A percentile compares a stretch with the other conserved stretches of the same genome.
These are phyloP conservation scores for Wickerhamomyces rabaulensis DNA, from an alignment of 805 yeast species.

Conservation along the genomic window DNA sequence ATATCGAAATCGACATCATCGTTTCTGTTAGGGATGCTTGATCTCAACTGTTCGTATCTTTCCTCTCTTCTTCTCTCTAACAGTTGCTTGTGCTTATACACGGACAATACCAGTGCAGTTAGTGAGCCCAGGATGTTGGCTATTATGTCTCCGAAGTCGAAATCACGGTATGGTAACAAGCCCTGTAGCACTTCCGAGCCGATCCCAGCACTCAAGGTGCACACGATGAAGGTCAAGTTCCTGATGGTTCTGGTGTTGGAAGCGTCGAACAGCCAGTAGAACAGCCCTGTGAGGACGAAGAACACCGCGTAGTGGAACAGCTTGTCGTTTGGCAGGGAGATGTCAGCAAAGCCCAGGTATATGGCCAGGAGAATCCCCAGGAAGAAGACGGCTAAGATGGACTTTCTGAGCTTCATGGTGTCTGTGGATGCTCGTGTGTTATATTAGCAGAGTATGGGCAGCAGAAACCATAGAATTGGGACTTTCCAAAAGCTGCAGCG, in stretches of 20 bases:
- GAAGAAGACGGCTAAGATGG: constrained; percentile 31
- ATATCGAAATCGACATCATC: constrained; percentile 20
- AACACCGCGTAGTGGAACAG: constrained; percentile 44
- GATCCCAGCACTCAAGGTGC: constrained; percentile 43
- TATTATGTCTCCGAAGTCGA: constrained; percentile 44
- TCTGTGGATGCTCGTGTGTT: background rate
- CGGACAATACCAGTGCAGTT: constrained; percentile 11
- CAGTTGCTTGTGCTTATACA: constrained; percentile 18
- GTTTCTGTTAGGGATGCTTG: constrained; percentile 22
- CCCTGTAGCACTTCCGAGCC: constrained; percentile 49
- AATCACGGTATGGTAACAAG: constrained; percentile 38
- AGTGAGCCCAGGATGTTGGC: constrained; percentile 29
- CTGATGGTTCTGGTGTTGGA: constrained; percentile 27
- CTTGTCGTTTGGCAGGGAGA: constrained; percentile 46
- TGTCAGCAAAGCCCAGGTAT: constrained; percentile 26
- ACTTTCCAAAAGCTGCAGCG: too few relatives aligned
- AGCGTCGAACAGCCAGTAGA: constrained; percentile 40
- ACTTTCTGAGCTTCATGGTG: constrained; percentile 21
- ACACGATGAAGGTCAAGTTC: constrained; percentile 33
- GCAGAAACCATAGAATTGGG: too few relatives aligned
- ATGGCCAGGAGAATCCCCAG: constrained; percentile 26
- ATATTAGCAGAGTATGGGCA: background rate
- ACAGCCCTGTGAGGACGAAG: constrained; percentile 40
- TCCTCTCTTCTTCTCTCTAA: constrained; percentile 19
- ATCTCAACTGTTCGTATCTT: constrained; percentile 22